Base-by-base conservation (phyloP, 768 basidiomycete genomes). In the Russula sp. region DNA sequence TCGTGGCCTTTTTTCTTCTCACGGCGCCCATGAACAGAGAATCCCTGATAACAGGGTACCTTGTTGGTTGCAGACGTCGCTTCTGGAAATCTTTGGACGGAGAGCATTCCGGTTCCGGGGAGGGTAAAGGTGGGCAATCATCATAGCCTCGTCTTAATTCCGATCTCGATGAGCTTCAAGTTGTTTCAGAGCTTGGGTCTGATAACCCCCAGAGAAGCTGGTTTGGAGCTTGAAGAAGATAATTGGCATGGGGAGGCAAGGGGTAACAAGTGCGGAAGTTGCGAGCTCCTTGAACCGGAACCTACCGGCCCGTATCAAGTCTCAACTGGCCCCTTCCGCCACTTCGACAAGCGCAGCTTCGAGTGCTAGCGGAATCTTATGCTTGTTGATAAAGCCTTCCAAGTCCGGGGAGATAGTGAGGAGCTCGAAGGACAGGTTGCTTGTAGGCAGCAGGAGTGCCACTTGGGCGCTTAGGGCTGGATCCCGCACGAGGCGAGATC, bases 251-350 rank as follows among this genome's bases (percentile, higher is more conserved):
- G 22, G 14, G 13, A 29, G 38, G 52, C 46, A 9, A 63, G 38
- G 5, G 62, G 62, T 7, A 57, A 55, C 34, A 63, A 2, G n/a
- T 48, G 39, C 8, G 62, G 62, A 36, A 55, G 62, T n/a, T 49
- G 46, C n/a, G n/a, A n/a, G n/a, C n/a, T n/a, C n/a, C n/a, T n/a
- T n/a, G n/a, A n/a, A n/a, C n/a, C n/a, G n/a, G n/a, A n/a, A n/a
- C n/a, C n/a, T n/a, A n/a, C n/a, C n/a, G n/a, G n/a, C n/a, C n/a
- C n/a, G n/a, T n/a, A n/a, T n/a, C n/a, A n/a, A n/a, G n/a, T n/a
- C n/a, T n/a, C n/a, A n/a, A n/a, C n/a, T n/a, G n/a, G n/a, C n/a
- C n/a, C n/a, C n/a, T n/a, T n/a, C n/a, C n/a, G n/a, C n/a, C n/a
- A n/a, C n/a, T n/a, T n/a, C n/a, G n/a, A n/a, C n/a, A n/a, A n/a